Evolutionary conservation across 352 stramenopile genomes (phyloP).

Genomic region (Globisporangium cylindrosporum): DNA sequence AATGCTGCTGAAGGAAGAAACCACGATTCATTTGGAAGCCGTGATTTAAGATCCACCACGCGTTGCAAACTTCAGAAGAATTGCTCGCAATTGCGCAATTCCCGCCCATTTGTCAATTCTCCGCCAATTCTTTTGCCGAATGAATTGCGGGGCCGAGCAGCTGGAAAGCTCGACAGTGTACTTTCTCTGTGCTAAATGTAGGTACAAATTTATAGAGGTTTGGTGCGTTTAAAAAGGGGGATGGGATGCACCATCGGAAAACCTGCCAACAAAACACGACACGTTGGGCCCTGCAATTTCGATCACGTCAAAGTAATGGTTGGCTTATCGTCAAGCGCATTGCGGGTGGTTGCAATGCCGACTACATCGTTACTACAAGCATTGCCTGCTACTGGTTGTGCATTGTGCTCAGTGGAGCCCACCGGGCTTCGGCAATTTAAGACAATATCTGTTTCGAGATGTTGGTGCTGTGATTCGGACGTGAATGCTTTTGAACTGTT

Average conservation of each 20-base stretch:
- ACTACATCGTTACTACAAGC: neutral
- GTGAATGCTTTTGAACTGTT: neutral
- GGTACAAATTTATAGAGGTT: neutral
- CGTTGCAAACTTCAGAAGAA: neutral
- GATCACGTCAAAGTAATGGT: neutral
- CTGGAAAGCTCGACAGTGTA: neutral
- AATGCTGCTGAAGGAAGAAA: neutral
- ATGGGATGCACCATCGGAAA: neutral
- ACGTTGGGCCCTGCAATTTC: neutral
- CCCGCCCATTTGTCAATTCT: neutral
- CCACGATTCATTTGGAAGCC: too few species aligned
- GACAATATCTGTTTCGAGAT: too few species aligned
- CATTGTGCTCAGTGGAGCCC: neutral
- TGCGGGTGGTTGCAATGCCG: neutral
- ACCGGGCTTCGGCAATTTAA: too few species aligned
- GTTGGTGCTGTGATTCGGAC: neutral
- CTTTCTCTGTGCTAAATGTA: neutral
- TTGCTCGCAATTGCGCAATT: neutral
- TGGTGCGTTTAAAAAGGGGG: neutral
- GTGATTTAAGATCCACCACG: too few species aligned
- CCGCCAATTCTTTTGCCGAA: neutral
- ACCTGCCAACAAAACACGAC: neutral
- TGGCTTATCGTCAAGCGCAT: neutral
- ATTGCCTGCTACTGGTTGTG: neutral
- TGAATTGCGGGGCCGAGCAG: neutral